A percentile compares a stretch with the other conserved stretches of the same genome.
Conservation (phyloP, 495 filamentous ascomycete species). For the Ramalina intermedia region DNA sequence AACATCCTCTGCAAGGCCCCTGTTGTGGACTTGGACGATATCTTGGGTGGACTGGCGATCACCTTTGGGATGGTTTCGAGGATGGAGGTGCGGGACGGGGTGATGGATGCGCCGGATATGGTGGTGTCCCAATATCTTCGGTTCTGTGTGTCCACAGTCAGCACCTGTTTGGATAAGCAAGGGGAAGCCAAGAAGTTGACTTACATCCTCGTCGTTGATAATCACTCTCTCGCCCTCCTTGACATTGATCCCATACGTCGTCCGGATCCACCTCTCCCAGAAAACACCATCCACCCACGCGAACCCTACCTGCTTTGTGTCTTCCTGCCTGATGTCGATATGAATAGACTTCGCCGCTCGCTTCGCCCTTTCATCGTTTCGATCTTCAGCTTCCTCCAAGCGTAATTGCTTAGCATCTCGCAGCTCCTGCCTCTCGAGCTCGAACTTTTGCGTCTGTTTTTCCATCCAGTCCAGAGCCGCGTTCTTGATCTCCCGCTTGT, state of each 20-base stretch:
- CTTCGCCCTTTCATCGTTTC: slow-evolving; percentile 75
- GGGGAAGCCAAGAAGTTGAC: slow-evolving; percentile 19
- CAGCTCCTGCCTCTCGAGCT: slow-evolving; percentile 79
- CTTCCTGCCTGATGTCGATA: slow-evolving; percentile 74
- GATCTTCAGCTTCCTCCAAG: slow-evolving; percentile 91
- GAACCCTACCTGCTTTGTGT: slow-evolving; percentile 81
- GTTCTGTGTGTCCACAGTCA: slow-evolving; percentile 40
- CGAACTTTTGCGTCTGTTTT: slow-evolving; percentile 76
- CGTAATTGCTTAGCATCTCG: slow-evolving; percentile 87
- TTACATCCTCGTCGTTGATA: slow-evolving; percentile 94
- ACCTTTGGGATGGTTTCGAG: slow-evolving; percentile 83
- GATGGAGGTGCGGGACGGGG: slow-evolving; percentile 84
- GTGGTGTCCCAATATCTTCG: slow-evolving; percentile 91
- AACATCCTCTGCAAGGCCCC: slow-evolving; percentile 61
- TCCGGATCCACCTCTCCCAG: slow-evolving; percentile 93
- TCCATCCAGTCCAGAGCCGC: slow-evolving; percentile 97
- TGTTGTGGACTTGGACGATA: slow-evolving; percentile 77
- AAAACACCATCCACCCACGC: slow-evolving; percentile 98
- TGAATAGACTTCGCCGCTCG: slow-evolving; percentile 81
- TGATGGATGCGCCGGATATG: slow-evolving; percentile 71
- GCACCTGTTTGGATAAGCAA: slow-evolving; percentile 8
- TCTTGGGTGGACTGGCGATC: slow-evolving; percentile 53
- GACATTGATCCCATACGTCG: slow-evolving; percentile 82
- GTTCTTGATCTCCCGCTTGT: slow-evolving; percentile 84
- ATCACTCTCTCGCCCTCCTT: slow-evolving; percentile 79